Conservation (phyloP, 2,329 filamentous ascomycete genomes). For the Domatiomyces catenatus region DNA sequence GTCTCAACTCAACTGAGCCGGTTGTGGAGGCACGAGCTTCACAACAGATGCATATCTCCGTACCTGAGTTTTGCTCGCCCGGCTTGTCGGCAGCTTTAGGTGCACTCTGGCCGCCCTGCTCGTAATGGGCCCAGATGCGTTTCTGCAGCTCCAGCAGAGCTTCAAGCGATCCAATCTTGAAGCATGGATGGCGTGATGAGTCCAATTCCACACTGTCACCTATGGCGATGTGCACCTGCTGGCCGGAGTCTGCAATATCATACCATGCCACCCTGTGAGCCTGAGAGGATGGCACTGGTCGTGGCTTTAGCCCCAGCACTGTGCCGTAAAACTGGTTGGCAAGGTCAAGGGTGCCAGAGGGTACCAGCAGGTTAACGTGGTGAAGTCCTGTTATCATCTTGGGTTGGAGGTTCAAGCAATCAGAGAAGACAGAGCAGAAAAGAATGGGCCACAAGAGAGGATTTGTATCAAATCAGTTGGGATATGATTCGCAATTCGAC, state of each 20-base stretch:
- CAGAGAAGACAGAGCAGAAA: not conserved
- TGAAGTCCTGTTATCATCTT: constrained; percentile 39
- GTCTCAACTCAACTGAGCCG: no score
- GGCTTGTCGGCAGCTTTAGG: constrained; percentile 42
- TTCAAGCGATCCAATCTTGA: constrained; percentile 35
- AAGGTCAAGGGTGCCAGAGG: constrained; percentile 34
- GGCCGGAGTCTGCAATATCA: constrained; percentile 6
- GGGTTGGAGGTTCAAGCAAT: not conserved
- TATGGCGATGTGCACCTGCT: constrained; percentile 40
- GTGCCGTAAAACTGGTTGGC: constrained; percentile 40
- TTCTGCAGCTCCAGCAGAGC: constrained; percentile 34
- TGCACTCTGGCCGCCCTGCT: constrained; percentile 33
- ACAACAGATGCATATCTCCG: constrained; percentile 5
- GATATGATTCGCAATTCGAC: not conserved
- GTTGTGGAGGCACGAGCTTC: constrained; percentile 11
- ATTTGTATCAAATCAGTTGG: not conserved
- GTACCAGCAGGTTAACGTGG: constrained; percentile 46
- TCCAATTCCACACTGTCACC: constrained; percentile 42
- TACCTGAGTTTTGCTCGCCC: constrained; percentile 32
- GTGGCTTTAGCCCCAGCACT: constrained; percentile 40
- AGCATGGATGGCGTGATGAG: constrained; percentile 43
- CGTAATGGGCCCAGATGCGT: constrained; percentile 38
- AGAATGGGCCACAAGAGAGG: not conserved
- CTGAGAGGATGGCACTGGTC: constrained; percentile 39
- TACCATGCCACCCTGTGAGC: constrained; percentile 40